Conservation (phyloP, 1,284 basidiomycete genomes). For the Thelephora terrestris region DNA sequence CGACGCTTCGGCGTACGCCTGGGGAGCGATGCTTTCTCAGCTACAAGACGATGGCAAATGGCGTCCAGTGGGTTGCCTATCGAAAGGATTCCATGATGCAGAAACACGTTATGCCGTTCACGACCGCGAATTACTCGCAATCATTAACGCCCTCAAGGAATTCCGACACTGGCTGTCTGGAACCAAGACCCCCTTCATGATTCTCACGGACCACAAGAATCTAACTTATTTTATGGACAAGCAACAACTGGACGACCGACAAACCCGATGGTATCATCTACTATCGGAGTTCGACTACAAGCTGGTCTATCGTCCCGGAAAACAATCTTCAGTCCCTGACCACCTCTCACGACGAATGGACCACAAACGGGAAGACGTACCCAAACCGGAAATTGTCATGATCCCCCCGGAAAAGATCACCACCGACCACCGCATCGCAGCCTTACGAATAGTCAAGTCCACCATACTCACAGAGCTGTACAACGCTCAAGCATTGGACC, state of each 20-base stretch:
- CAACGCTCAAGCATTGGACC: neutral
- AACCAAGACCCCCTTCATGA: constrained; percentile 10
- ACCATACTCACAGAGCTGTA: neutral
- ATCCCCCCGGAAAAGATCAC: neutral
- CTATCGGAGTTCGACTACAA: constrained; percentile 30
- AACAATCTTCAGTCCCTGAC: no score
- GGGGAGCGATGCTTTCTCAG: constrained; percentile 4
- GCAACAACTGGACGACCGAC: constrained; percentile 18
- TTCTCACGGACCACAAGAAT: constrained; percentile 26
- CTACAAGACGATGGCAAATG: constrained; percentile 15
- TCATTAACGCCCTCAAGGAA: constrained; percentile 22
- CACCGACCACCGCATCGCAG: neutral
- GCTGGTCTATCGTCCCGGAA: constrained; percentile 24
- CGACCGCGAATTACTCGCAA: constrained; percentile 35
- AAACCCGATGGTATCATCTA: constrained; percentile 28
- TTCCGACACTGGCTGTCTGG: constrained; percentile 24
- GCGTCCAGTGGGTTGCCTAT: constrained; percentile 23
- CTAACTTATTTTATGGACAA: constrained; percentile 24
- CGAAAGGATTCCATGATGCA: constrained; percentile 27
- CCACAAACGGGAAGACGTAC: neutral
- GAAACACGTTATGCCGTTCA: constrained; percentile 36
- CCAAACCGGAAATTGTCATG: neutral
- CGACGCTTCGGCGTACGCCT: constrained; percentile 15
- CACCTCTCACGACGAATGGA: neutral
- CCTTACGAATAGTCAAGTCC: neutral